Conservation (phyloP, 176 grass and related monocot genomes). For the Dactylis glomerata region DNA sequence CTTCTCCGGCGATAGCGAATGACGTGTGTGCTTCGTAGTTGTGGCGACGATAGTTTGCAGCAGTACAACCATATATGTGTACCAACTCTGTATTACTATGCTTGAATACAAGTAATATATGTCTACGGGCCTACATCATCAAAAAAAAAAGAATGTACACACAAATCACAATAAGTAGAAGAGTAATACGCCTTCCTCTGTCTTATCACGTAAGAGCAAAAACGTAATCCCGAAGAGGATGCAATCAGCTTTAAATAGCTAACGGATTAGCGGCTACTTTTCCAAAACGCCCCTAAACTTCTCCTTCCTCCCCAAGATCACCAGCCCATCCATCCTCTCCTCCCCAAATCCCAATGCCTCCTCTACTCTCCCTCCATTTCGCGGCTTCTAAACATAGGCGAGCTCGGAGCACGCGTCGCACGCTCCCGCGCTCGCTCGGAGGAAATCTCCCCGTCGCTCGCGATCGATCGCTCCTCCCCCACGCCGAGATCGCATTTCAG, state of each 20-base stretch:
- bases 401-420: slow-evolving; percentile 20
- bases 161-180: not conserved
- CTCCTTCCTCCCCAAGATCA: not conserved
- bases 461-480: not conserved
- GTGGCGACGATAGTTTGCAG: too few relatives aligned
- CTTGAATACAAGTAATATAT: too few relatives aligned
- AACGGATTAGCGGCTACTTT: slow-evolving; percentile 7
- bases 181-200: not conserved
- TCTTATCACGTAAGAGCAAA: accelerated
- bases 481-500: not conserved
- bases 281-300: slow-evolving; percentile 9
- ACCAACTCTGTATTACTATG: too few relatives aligned
- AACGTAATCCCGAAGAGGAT: not conserved
- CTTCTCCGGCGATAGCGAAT: too few relatives aligned
- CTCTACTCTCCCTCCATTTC: slow-evolving; percentile 9
- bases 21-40: too few relatives aligned
- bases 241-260: not conserved
- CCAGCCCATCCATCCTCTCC: not conserved
- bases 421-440: not conserved
- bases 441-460: not conserved
- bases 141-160: too few relatives aligned
- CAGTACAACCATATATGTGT: too few relatives aligned
- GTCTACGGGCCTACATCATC: too few relatives aligned
- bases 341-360: not conserved
- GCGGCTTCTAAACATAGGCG: slow-evolving; percentile 43